These are phyloP conservation scores for Cardiospermum halicacabum DNA, from an alignment of 345 rosid genomes.

Conservation along the genomic window DNA sequence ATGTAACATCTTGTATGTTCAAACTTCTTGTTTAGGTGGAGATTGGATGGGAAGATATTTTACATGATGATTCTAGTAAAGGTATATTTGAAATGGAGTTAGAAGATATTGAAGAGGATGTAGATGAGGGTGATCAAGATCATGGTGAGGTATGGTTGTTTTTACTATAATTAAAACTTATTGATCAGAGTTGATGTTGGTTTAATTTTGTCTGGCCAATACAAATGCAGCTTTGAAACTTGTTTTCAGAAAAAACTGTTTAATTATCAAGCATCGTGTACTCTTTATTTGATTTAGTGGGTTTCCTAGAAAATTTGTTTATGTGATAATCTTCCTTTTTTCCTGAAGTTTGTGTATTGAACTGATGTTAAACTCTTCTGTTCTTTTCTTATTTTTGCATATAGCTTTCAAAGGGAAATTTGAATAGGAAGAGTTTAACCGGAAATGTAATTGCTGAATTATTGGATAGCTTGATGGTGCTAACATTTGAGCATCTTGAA, in stretches of 20 bases:
- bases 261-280: background rate
- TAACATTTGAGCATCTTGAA: slow-evolving; percentile 78
- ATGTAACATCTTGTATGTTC: slow-evolving; percentile 4
- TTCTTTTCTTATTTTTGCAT: slow-evolving; percentile 5
- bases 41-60: slow-evolving; percentile 77
- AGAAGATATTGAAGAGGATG: slow-evolving; percentile 48
- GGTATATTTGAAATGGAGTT: slow-evolving; percentile 84
- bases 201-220: background rate
- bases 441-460: slow-evolving; percentile 51
- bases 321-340: background rate
- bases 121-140: slow-evolving; percentile 28
- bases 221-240: background rate
- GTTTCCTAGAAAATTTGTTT: background rate
- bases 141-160: slow-evolving; percentile 42
- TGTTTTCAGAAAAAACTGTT: background rate
- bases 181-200: background rate
- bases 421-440: slow-evolving; percentile 35
- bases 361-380: background rate
- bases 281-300: background rate
- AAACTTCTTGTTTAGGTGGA: slow-evolving; percentile 42
- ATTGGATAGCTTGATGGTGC: slow-evolving; percentile 72
- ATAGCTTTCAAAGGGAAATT: slow-evolving; percentile 46
- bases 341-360: background rate
- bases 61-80: slow-evolving; percentile 61
- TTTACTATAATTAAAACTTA: background rate